Evolutionary conservation across 2,329 filamentous ascomycete genomes (phyloP), one percentile per base, ranked within the genome.

Genomic region (Cucurbitaria berberidis): DNA sequence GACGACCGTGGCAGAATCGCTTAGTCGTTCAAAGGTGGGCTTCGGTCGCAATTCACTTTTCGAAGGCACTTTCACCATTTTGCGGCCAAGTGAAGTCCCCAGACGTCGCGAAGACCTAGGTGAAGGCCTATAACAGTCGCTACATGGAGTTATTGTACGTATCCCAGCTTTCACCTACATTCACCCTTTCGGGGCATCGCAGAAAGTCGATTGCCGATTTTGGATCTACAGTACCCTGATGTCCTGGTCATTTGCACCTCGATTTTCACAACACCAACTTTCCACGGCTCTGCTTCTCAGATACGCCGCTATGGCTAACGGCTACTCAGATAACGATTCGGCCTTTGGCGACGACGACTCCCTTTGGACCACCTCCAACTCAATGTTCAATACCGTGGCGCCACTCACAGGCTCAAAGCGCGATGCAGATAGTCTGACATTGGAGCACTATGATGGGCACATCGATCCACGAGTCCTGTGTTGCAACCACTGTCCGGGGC

Each of bases 351-450:
- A 63, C 51, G 64, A 74, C 55, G 66, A 68, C 41, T 48, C 60
- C 50, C 62, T 66, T 51, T 57, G 59, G 53, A 57, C 45, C 44
- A 45, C 53, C 43, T 6, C 7, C 3, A 59, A 66, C 57, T 51
- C 66, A 45, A 73, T 73, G 69, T 67, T 69, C 48, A 49, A 64
- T 24, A 51, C 57, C 26, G 42, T 57, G 55, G 47, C 60, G 24
- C 59, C 63, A n/a, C 50, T 70, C 43, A 68, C 68, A 51, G 70
- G 69, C 29, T 65, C 66, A 53, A 74, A 74, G 64, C 70, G 71
- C 50, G 58, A 59, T 57, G 67, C 62, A 45, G 62, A 61, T 51
- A 49, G 56, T 47, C 56, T 64, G 52, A 63, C 48, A 49, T 34
- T 53, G 34, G 58, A 63, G 57, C 47, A 66, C 60, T 62, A 38